Percentiles rank a stretch among this genome's conserved stretches.
phyloP scores from a whole-genome alignment of 2,329 filamentous ascomycete genomes.

The Chalara sp. region DNA sequence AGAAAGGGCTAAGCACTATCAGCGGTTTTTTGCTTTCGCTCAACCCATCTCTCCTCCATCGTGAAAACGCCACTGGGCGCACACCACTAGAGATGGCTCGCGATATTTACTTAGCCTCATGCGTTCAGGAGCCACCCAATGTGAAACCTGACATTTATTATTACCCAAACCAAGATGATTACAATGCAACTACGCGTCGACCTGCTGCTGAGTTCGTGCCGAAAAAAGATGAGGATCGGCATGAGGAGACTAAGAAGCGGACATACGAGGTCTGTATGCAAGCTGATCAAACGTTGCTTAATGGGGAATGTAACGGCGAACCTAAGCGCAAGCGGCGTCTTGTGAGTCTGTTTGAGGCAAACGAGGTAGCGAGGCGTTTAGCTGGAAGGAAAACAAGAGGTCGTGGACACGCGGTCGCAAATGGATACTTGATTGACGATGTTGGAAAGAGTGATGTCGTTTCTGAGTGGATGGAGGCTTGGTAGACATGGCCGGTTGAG shows the following conservation, averaged over 20 bases:
- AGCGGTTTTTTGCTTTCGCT: too few species aligned
- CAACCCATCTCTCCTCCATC: too few species aligned
- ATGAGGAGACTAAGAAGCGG: slow-evolving; percentile 15
- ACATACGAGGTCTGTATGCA: slow-evolving; percentile 33
- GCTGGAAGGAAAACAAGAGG: slow-evolving; percentile 7
- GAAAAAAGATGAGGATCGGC: neutral
- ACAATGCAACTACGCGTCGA: slow-evolving; percentile 4
- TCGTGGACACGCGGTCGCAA: slow-evolving; percentile 13
- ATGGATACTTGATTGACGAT: slow-evolving; percentile 14
- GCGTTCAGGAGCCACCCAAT: slow-evolving; percentile 12
- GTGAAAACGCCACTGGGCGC: too few species aligned
- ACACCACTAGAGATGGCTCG: slow-evolving; percentile 57
- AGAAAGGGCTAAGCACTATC: too few species aligned
- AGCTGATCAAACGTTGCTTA: slow-evolving; percentile 16
- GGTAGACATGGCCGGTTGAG: too few species aligned
- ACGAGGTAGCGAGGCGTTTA: slow-evolving; percentile 48
- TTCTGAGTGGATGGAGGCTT: neutral
- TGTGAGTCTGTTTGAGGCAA: slow-evolving; percentile 51
- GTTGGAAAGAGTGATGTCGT: slow-evolving; percentile 15
- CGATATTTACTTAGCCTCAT: slow-evolving; percentile 40
- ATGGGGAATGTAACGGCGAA: slow-evolving; percentile 13
- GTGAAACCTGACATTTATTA: slow-evolving; percentile 20
- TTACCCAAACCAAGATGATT: slow-evolving; percentile 4
- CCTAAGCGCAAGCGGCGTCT: slow-evolving; percentile 41
- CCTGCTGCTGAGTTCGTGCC: slow-evolving; percentile 4